These are phyloP conservation scores for Candida nemodendra DNA, from an alignment of 805 yeast species.

Conservation along the genomic window DNA sequence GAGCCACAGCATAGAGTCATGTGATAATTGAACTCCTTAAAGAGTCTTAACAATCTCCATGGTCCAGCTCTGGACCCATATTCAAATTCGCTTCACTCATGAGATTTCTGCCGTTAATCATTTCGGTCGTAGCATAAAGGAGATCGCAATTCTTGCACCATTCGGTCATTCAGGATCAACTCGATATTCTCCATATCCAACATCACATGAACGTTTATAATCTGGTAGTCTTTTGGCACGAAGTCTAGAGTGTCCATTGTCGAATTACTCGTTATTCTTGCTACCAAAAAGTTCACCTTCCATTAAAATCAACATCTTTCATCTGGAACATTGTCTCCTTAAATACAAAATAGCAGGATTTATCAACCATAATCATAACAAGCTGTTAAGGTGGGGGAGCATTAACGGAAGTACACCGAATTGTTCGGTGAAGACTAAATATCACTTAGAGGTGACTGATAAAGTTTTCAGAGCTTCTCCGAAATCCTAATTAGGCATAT, in stretches of 20 bases:
- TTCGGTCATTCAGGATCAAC: too few relatives aligned
- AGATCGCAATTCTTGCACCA: constrained; percentile 20
- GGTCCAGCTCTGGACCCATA: constrained; percentile 20
- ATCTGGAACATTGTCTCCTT: not conserved
- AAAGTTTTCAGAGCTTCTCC: constrained; percentile 8
- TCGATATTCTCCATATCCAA: constrained; percentile 17
- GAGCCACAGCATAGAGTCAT: constrained; percentile 38
- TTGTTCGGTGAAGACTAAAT: not conserved
- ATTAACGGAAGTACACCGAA: not conserved
- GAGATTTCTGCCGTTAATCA: constrained; percentile 12
- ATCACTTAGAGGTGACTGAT: not conserved
- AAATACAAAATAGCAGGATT: not conserved
- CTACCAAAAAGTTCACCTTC: too few relatives aligned
- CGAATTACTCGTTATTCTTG: too few relatives aligned
- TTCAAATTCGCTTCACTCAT: constrained; percentile 19
- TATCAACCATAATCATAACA: too few relatives aligned
- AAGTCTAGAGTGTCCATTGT: constrained; percentile 14
- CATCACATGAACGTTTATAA: constrained; percentile 16
- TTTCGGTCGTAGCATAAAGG: constrained; percentile 14
- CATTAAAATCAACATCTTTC: not conserved
- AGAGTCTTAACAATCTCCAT: constrained; percentile 30
- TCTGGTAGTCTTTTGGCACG: constrained; percentile 13
- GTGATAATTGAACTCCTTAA: constrained; percentile 32
- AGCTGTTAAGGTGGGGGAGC: not conserved
- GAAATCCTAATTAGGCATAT: not conserved